These are phyloP conservation scores for Rhizophlyctis rosea DNA, from an alignment of 192 early-diverging fungal genomes.

Conservation along the genomic window DNA sequence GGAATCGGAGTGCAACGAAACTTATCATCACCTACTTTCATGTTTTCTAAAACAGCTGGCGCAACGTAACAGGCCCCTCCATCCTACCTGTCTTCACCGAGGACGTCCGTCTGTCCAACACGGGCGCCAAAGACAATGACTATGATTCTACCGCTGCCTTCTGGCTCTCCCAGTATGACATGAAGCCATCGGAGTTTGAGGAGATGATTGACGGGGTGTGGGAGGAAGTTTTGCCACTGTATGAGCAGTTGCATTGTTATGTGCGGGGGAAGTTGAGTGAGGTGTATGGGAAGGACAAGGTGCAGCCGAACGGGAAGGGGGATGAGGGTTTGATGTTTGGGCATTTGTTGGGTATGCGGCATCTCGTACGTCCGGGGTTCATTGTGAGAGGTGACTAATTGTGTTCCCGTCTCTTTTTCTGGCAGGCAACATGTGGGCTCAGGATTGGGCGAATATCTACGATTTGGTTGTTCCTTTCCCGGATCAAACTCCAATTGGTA, in stretches of 20 bases:
- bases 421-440: conserved; percentile 42
- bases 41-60: no score
- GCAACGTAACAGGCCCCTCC: conserved; percentile 21
- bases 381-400: not conserved
- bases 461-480: conserved; percentile 27
- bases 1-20: no score
- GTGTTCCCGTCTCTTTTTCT: no score
- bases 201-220: conserved; percentile 21
- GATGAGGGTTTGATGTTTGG: conserved; percentile 25
- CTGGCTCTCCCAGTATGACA: conserved; percentile 31
- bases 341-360: conserved; percentile 31
- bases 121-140: conserved; percentile 24
- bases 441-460: conserved; percentile 29
- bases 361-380: not conserved
- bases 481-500: conserved; percentile 13
- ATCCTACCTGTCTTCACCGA: conserved; percentile 11
- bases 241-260: conserved; percentile 36
- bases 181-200: conserved; percentile 23
- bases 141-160: conserved; percentile 19
- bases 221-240: conserved; percentile 27
- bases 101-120: conserved; percentile 25
- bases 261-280: conserved; percentile 16
- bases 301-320: no score
- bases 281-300: conserved; percentile 18
- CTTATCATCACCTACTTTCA: no score